These are phyloP conservation scores for Starmerella geochares DNA, from an alignment of 805 yeast species.

Conservation along the genomic window DNA sequence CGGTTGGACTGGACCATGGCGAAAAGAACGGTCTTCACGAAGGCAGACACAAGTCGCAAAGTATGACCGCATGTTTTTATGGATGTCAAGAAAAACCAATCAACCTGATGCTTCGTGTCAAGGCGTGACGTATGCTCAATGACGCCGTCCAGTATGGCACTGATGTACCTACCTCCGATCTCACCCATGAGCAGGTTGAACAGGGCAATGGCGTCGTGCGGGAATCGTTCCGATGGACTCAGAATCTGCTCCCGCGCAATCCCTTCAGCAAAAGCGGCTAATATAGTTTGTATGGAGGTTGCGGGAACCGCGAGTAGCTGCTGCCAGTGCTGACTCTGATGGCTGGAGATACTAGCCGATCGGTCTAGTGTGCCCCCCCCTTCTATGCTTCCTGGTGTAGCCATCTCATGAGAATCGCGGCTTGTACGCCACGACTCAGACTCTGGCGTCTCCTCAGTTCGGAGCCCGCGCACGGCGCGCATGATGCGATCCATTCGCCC, in stretches of 20 bases:
- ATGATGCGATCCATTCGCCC: slow-evolving; percentile 30
- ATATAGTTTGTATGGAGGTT: slow-evolving; percentile 42
- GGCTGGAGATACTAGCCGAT: background rate
- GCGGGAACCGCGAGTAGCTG: slow-evolving; percentile 3
- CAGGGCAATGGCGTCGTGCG: slow-evolving; percentile 54
- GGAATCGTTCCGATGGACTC: slow-evolving; percentile 37
- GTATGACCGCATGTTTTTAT: slow-evolving; percentile 50
- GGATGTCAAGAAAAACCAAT: slow-evolving; percentile 41
- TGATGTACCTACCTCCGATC: slow-evolving; percentile 64
- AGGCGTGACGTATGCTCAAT: slow-evolving; percentile 32
- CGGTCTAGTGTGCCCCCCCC: background rate
- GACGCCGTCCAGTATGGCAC: slow-evolving; percentile 62
- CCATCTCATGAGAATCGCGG: background rate
- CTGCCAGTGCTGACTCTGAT: background rate
- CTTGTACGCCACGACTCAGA: background rate
- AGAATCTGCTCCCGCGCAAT: slow-evolving; percentile 60
- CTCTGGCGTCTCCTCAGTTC: slow-evolving; percentile 14
- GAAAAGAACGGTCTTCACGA: slow-evolving; percentile 61
- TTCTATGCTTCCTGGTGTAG: background rate
- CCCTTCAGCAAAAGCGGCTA: slow-evolving; percentile 66
- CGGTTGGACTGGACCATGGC: slow-evolving; percentile 59
- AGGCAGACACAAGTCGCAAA: slow-evolving; percentile 54
- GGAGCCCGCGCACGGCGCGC: slow-evolving; percentile 22
- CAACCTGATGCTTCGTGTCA: slow-evolving; percentile 29
- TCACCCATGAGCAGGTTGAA: slow-evolving; percentile 58